Base-by-base conservation (phyloP, 2,329 filamentous ascomycete genomes). In the Stachybotrys chartarum region DNA sequence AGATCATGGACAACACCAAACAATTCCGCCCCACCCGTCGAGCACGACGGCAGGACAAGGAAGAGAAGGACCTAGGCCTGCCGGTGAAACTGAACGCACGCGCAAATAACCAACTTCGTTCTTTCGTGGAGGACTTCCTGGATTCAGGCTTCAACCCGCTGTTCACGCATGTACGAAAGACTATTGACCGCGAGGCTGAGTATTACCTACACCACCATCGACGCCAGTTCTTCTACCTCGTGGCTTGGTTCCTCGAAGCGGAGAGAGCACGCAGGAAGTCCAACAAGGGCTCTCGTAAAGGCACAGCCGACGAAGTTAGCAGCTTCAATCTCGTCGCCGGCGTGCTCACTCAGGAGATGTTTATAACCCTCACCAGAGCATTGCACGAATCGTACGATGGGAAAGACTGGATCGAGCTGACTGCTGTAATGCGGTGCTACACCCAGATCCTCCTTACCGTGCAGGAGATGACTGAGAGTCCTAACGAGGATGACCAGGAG, bases 141-240 rank as follows among this genome's bases (percentile, higher is more conserved):
- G 93, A 99, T 69, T 91, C 93, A 0, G 90, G 91, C 0, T 99
- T 99, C 75, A 99, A 97, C 66, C 92, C 92, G 5, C 76, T 92
- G 0, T 96, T 97, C 65, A 81, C 83, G 50, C 89, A 95, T 64
- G 75, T 97, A 12, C 86, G 94, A 53, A 93, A 90, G 70, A 90
- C 92, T 2, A 88, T 99, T 54, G 93, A 97, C 64, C 84, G 93
- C 30, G 91, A 97, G 72, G 88, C 88, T 1, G 84, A 93, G 30
- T 87, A 96, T 59, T 79, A 97, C 1, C 78, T 90, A 55, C 82
- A 85, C 47, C 84, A 88, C 55, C 91, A 97, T 64, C 80, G 83
- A 3, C 83, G 87, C 30, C 93, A 97, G 63, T 97, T 91, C 70
- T 96, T 97, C 71, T 97, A 96, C 65, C 79, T 96, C 0, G 84